A percentile compares a stretch with the other conserved stretches of the same genome.
phyloP scores from a whole-genome alignment of 805 yeast species.

The Lipomyces starkeyi region DNA sequence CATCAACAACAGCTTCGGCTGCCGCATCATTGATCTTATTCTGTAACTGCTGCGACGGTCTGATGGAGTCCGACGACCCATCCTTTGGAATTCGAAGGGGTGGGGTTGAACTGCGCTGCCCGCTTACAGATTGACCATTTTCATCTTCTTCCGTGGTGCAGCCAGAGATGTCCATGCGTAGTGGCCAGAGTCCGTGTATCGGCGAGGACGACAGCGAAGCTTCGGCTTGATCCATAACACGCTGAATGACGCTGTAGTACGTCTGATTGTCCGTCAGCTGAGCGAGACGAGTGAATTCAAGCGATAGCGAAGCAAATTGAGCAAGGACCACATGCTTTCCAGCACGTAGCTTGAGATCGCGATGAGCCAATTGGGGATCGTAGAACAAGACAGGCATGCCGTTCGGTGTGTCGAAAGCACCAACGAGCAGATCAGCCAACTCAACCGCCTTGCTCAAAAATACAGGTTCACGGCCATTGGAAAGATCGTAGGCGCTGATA shows the following conservation, averaged over 20 bases:
- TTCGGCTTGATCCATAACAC: slow-evolving; percentile 51
- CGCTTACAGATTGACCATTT: neutral
- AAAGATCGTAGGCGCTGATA: slow-evolving; percentile 58
- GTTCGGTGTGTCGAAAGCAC: slow-evolving; percentile 66
- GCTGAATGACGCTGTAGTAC: slow-evolving; percentile 56
- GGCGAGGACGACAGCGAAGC: slow-evolving; percentile 45
- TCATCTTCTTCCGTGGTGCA: slow-evolving; percentile 47
- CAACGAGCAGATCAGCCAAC: slow-evolving; percentile 56
- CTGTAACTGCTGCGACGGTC: slow-evolving; percentile 16
- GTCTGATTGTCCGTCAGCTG: slow-evolving; percentile 56
- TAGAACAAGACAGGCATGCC: slow-evolving; percentile 57
- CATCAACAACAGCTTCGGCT: neutral
- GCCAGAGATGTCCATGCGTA: slow-evolving; percentile 57
- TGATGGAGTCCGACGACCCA: slow-evolving; percentile 1
- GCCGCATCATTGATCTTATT: slow-evolving; percentile 13
- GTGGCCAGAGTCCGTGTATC: slow-evolving; percentile 55
- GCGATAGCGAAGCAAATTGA: slow-evolving; percentile 56
- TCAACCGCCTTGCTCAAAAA: slow-evolving; percentile 52
- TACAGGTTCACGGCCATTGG: slow-evolving; percentile 46
- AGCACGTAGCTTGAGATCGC: slow-evolving; percentile 40
- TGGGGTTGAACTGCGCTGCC: neutral
- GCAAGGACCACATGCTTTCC: slow-evolving; percentile 49
- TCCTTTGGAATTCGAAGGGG: neutral
- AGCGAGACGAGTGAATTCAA: slow-evolving; percentile 60
- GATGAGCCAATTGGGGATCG: slow-evolving; percentile 48